A percentile compares a stretch with the other conserved stretches of the same genome.
Evolutionary conservation across 2,329 filamentous ascomycete genomes (phyloP).

Genomic region (Diatrype stigma): DNA sequence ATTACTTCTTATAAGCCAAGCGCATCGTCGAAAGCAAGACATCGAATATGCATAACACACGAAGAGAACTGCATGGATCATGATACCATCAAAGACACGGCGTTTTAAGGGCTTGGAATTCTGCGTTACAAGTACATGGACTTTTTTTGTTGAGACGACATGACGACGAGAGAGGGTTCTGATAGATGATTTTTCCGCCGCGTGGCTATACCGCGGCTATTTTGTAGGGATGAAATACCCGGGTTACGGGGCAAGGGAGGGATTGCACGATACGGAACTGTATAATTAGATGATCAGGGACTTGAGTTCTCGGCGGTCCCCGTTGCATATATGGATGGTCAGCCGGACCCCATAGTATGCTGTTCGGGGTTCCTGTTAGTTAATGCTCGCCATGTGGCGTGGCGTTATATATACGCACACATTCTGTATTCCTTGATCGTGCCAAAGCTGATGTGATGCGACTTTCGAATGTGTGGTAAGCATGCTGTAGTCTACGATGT

Average conservation of each 20-base stretch:
- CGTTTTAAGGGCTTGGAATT: conserved; percentile 4
- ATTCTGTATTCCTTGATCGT: too few species aligned
- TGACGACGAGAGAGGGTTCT: neutral
- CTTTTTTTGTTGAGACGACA: conserved; percentile 3
- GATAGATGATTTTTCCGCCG: too few species aligned
- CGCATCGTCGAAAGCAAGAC: conserved; percentile 14
- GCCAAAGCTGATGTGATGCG: too few species aligned
- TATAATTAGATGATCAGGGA: neutral
- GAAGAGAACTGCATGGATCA: conserved; percentile 9
- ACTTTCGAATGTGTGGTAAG: too few species aligned
- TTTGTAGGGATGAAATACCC: too few species aligned
- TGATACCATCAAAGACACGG: conserved; percentile 21
- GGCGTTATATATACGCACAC: too few species aligned
- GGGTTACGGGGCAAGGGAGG: neutral
- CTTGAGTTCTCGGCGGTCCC: neutral
- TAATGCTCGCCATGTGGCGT: too few species aligned
- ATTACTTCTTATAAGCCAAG: conserved; percentile 63
- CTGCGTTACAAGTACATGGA: neutral
- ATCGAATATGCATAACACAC: conserved; percentile 7
- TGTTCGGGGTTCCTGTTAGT: neutral
- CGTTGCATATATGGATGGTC: neutral
- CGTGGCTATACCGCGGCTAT: neutral
- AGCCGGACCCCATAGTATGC: neutral
- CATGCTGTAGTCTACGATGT: too few species aligned
- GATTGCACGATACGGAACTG: neutral